phyloP scores from a whole-genome alignment of 768 basidiomycete species.

The Infundibulicybe gibba region DNA sequence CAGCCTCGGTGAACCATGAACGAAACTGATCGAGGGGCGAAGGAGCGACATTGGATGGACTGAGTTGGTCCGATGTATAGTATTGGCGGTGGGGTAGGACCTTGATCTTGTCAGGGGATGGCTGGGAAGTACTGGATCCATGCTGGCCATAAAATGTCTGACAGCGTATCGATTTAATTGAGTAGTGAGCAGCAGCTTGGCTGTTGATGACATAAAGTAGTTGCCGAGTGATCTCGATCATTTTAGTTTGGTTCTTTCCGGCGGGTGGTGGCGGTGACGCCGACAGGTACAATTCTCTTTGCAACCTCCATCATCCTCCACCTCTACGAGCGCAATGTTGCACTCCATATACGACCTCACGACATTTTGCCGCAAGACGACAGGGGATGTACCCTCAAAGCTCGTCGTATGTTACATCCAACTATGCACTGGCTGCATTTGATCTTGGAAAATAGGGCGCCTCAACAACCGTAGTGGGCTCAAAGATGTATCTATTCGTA shows the following conservation, averaged over 20 bases:
- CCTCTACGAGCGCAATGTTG: too few species aligned
- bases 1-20: slow-evolving; percentile 75
- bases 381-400: slow-evolving; percentile 84
- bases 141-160: slow-evolving; percentile 6
- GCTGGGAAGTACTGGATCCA: slow-evolving; percentile 44
- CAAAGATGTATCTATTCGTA: slow-evolving; percentile 88
- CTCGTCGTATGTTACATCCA: slow-evolving; percentile 63
- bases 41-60: slow-evolving; percentile 55
- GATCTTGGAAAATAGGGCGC: slow-evolving; percentile 53
- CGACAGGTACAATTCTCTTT: slow-evolving; percentile 1
- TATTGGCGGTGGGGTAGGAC: slow-evolving; percentile 81
- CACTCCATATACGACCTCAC: slow-evolving; percentile 91
- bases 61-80: slow-evolving; percentile 54
- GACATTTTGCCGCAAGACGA: slow-evolving; percentile 78
- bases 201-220: too few species aligned
- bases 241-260: too few species aligned
- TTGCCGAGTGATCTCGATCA: too few species aligned
- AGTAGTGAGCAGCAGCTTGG: too few species aligned
- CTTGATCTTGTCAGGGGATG: slow-evolving; percentile 50
- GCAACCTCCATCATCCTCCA: slow-evolving; percentile 11
- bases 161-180: too few species aligned
- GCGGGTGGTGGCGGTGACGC: too few species aligned
- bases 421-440: background rate
- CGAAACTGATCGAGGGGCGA: slow-evolving; percentile 86
- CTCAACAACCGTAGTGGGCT: slow-evolving; percentile 86